These are phyloP conservation scores for Cylindrotheca fusiformis DNA, from an alignment of 108 stramenopile species.

Conservation along the genomic window DNA sequence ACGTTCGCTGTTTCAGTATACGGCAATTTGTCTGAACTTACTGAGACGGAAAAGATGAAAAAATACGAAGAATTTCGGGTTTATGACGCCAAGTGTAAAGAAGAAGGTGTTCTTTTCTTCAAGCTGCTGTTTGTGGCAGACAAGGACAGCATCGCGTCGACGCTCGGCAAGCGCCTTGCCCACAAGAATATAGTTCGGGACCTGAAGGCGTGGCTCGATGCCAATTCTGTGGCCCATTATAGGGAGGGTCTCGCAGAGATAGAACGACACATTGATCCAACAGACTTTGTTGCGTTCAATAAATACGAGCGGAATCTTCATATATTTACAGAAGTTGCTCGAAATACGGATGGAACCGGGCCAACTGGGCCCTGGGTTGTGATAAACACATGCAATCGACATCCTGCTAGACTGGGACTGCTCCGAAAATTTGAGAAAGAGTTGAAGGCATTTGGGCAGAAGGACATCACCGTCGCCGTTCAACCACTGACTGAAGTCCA, in stretches of 20 bases:
- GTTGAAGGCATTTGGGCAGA: constrained; percentile 28
- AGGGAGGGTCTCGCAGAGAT: constrained; percentile 64
- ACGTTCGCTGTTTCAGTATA: constrained; percentile 41
- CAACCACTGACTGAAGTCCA: not conserved
- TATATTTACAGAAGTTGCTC: constrained; percentile 54
- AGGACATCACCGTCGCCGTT: not conserved
- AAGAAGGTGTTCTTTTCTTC: constrained; percentile 60
- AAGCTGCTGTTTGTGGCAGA: constrained; percentile 74
- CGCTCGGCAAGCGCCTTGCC: constrained; percentile 72
- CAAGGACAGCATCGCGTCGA: constrained; percentile 63
- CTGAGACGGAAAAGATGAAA: constrained; percentile 33
- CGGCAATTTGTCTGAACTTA: constrained; percentile 42
- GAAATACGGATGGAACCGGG: constrained; percentile 47
- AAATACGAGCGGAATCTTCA: constrained; percentile 59
- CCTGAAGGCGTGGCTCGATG: constrained; percentile 59
- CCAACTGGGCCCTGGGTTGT: constrained; percentile 41
- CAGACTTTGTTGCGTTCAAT: constrained; percentile 81
- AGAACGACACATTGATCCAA: constrained; percentile 72
- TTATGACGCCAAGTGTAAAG: constrained; percentile 56
- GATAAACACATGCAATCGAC: constrained; percentile 48
- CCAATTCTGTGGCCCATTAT: constrained; percentile 31
- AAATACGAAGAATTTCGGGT: constrained; percentile 62
- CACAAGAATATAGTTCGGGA: constrained; percentile 77
- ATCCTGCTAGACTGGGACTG: constrained; percentile 56
- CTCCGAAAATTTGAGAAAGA: constrained; percentile 56